phyloP scores from a whole-genome alignment of 1,284 basidiomycete species.

The Melanopsichium pennsylvanicum region DNA sequence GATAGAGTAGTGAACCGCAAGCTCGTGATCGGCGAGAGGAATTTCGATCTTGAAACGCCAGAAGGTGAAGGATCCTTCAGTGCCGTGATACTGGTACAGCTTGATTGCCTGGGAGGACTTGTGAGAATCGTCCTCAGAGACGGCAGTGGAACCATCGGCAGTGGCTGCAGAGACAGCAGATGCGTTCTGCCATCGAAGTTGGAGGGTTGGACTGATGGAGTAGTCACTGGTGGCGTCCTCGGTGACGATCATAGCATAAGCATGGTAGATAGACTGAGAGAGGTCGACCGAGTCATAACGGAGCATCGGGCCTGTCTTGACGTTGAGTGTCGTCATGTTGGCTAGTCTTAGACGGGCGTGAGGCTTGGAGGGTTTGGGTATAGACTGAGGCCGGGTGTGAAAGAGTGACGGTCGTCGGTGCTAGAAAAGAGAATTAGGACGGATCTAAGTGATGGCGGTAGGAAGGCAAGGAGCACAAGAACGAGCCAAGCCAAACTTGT shows the following conservation, averaged over 20 bases:
- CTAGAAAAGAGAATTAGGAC: no score
- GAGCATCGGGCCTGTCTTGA: slow-evolving; percentile 76
- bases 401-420: no score
- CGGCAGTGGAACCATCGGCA: slow-evolving; percentile 28
- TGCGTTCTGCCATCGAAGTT: slow-evolving; percentile 73
- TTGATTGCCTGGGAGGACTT: slow-evolving; percentile 72
- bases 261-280: slow-evolving; percentile 75
- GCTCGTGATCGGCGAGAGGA: slow-evolving; percentile 77
- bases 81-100: slow-evolving; percentile 79
- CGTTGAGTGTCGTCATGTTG: slow-evolving; percentile 55
- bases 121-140: slow-evolving; percentile 30
- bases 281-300: slow-evolving; percentile 87
- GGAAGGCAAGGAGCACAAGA: background rate
- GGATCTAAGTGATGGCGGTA: background rate
- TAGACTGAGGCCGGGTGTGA: background rate
- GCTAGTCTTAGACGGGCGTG: background rate
- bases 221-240: slow-evolving; percentile 75
- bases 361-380: background rate
- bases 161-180: slow-evolving; percentile 19
- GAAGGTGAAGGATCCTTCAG: slow-evolving; percentile 80
- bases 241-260: slow-evolving; percentile 68
- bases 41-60: slow-evolving; percentile 92
- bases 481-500: no score
- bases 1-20: slow-evolving; percentile 76
- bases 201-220: slow-evolving; percentile 69